Conservation (phyloP, 1,284 basidiomycete genomes). For the Bondarzewia mesenterica region DNA sequence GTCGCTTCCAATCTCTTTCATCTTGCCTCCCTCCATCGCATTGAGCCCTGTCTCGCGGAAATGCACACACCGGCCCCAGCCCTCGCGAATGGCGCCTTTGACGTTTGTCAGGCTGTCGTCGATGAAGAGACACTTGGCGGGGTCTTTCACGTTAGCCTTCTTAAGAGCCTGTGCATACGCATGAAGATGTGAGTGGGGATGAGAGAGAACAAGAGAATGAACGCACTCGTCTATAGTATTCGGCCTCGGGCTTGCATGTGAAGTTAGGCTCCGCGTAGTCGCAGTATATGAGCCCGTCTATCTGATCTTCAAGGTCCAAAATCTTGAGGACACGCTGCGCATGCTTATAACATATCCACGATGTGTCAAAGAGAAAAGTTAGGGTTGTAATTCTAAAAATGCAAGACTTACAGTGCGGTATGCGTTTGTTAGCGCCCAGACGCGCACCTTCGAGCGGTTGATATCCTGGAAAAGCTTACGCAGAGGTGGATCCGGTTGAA, state of each 20-base stretch:
- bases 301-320: conserved; percentile 62
- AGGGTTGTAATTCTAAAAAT: conserved; percentile 3
- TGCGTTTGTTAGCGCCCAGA: conserved; percentile 81
- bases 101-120: conserved; percentile 71
- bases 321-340: conserved; percentile 75
- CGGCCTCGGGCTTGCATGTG: conserved; percentile 76
- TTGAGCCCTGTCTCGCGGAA: conserved; percentile 64
- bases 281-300: conserved; percentile 79
- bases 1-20: conserved; percentile 37
- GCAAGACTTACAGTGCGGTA: conserved; percentile 53
- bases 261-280: conserved; percentile 69
- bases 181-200: not conserved
- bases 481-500: conserved; percentile 56
- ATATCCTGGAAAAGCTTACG: conserved; percentile 71
- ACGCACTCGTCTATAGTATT: conserved; percentile 56
- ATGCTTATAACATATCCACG: too few species aligned
- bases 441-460: conserved; percentile 68
- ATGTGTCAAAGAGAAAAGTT: not conserved
- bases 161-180: conserved; percentile 46
- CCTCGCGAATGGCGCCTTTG: conserved; percentile 50
- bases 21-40: conserved; percentile 51
- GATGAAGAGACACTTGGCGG: conserved; percentile 64
- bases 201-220: not conserved
- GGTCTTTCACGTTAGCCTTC: conserved; percentile 49
- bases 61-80: conserved; percentile 67